Evolutionary conservation across 306 rosid species (phyloP), one percentile per base, ranked within the genome.

Genomic region (Trichosanthes truncata): DNA sequence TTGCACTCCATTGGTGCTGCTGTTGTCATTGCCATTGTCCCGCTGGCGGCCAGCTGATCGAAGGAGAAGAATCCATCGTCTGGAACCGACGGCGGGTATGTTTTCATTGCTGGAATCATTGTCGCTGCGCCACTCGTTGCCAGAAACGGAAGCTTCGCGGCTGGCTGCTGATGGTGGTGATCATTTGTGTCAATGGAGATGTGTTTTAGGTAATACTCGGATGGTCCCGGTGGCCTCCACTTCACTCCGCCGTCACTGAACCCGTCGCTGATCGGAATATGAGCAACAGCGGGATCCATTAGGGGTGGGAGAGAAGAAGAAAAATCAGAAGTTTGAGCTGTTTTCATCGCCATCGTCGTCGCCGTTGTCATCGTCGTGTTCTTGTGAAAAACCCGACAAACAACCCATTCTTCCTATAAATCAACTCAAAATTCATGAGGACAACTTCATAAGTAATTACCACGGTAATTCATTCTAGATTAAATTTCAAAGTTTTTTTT

Each of bases 341-440:
- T 91, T 55, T 78, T 18, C 3, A 80, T 82, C 6, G 81, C 52
- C 83, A 78, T 89, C 5, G 78, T 82, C 7, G 82, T 49, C 80
- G 84, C 86, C 15, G 67, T 3, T 3, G n/a, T 87, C 2, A 33
- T 23, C 7, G 75, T 87, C 9, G 82, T 74, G 86, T 79, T 90
- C 87, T 95, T 95, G 93, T 95, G 96, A 81, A 91, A 85, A 65
- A 95, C 89, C 72, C 89, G 89, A 85, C 85, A 80, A 9, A 95
- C 99, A 29, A 90, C 99, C 99, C 99, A 95, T 86, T 93, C 99
- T 69, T 90, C 93, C 99, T 95, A 86, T 62, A 81, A 59, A 18
- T 45, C 40, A 4, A 83, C 21, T 23, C 10, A 18, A 23, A 20
- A 17, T 66, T 60, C 20, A 60, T 56, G 21, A 48, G 18, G 15